Evolutionary conservation across 768 basidiomycete genomes (phyloP).

Genomic region (Boletus vinaceobasis): DNA sequence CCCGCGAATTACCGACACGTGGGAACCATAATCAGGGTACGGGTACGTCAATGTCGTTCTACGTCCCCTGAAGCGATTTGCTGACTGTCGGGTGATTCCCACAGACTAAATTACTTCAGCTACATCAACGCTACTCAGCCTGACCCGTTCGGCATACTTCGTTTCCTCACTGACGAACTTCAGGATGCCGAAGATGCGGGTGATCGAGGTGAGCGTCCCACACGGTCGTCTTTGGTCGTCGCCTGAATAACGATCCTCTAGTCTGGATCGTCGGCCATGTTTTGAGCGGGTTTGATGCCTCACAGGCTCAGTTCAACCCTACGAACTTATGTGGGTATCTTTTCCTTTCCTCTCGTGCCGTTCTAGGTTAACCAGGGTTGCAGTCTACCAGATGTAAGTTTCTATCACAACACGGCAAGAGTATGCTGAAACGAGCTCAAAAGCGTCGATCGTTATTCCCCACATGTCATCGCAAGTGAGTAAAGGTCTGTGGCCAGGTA

Average conservation of each 20-base stretch:
- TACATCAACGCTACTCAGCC: slow-evolving; percentile 46
- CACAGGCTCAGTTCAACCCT: slow-evolving; percentile 40
- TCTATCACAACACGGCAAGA: not conserved
- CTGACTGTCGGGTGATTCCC: not conserved
- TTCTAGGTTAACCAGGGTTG: not conserved
- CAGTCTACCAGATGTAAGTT: slow-evolving; percentile 47
- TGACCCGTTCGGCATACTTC: slow-evolving; percentile 47
- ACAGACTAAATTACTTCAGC: slow-evolving; percentile 44
- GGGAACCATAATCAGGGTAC: slow-evolving; percentile 27
- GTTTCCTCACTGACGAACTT: slow-evolving; percentile 50
- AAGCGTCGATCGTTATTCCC: slow-evolving; percentile 46
- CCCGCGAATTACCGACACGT: not conserved
- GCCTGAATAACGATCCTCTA: slow-evolving; percentile 6
- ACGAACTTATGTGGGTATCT: slow-evolving; percentile 41
- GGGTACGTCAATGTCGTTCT: slow-evolving; percentile 20
- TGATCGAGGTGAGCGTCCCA: slow-evolving; percentile 35
- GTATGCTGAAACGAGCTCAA: not conserved
- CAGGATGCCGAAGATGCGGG: slow-evolving; percentile 51
- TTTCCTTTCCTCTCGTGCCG: not conserved
- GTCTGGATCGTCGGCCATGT: slow-evolving; percentile 54
- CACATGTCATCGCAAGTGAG: slow-evolving; percentile 46
- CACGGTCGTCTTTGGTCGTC: not conserved
- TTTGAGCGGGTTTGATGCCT: slow-evolving; percentile 44
- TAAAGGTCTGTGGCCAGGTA: not conserved
- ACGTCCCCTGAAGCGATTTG: not conserved